These are phyloP conservation scores for Omphalea diandra DNA, from an alignment of 441 rosid genomes.

Conservation along the genomic window DNA sequence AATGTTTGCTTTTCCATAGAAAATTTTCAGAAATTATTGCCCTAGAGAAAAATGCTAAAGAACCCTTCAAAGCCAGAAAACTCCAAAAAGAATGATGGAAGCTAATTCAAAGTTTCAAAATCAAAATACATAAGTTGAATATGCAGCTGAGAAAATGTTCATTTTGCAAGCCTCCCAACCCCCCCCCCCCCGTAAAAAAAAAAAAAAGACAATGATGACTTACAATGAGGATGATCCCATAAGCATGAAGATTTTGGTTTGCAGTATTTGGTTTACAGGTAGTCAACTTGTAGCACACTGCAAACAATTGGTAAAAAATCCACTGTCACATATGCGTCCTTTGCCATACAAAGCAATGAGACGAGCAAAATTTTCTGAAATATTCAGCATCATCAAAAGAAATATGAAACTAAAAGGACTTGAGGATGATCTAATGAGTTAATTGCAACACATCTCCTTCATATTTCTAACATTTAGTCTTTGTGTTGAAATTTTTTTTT, in stretches of 20 bases:
- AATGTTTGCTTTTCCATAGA: not conserved
- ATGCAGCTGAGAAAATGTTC: not conserved
- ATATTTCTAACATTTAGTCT: not conserved
- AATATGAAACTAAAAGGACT: not conserved
- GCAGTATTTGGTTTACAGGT: conserved; percentile 62
- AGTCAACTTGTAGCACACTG: conserved; percentile 84
- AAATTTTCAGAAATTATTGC: not conserved
- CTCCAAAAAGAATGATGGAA: not conserved
- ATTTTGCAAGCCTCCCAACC: conserved; percentile 2
- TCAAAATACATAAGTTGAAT: not conserved
- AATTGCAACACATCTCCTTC: not conserved
- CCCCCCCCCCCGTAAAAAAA: no score
- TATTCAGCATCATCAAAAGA: not conserved
- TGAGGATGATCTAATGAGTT: not conserved
- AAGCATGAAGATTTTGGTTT: conserved; percentile 81
- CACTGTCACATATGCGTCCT: conserved; percentile 9
- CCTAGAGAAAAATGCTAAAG: not conserved
- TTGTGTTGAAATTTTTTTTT: not conserved
- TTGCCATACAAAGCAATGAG: conserved; percentile 3
- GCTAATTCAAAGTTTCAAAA: not conserved
- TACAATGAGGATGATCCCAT: conserved; percentile 87
- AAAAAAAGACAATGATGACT: conserved; percentile 37
- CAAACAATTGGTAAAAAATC: conserved; percentile 28
- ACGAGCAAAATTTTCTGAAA: not conserved
- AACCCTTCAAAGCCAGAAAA: not conserved